phyloP scores from a whole-genome alignment of 768 basidiomycete species.

The Leccinum boreale region DNA sequence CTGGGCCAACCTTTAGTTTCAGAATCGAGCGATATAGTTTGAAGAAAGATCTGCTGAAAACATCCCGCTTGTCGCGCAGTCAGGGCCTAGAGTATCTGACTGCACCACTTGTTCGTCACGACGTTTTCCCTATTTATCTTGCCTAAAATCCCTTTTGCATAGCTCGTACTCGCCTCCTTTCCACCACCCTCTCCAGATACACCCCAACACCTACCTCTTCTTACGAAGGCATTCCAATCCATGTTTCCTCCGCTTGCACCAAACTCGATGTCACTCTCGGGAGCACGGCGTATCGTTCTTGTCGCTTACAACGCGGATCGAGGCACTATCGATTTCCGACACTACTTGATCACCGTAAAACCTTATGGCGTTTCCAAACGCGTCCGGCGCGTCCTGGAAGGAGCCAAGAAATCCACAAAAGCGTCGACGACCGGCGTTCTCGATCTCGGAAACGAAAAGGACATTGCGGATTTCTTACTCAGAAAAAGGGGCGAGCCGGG shows the following conservation, averaged over 20 bases:
- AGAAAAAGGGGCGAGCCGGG: conserved; percentile 60
- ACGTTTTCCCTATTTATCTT: background rate
- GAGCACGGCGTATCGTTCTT: conserved; percentile 91
- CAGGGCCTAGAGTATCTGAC: conserved; percentile 88
- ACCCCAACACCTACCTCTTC: conserved; percentile 81
- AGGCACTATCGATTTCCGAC: conserved; percentile 87
- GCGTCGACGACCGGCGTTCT: conserved; percentile 43
- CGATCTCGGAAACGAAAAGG: conserved; percentile 86
- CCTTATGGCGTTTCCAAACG: conserved; percentile 92
- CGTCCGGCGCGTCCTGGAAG: conserved; percentile 82
- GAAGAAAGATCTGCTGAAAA: conserved; percentile 75
- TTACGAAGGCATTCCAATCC: conserved; percentile 95
- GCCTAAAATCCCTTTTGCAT: background rate
- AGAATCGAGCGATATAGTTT: conserved; percentile 90
- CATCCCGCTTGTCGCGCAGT: conserved; percentile 63
- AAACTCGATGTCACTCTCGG: conserved; percentile 73
- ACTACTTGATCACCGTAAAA: conserved; percentile 93
- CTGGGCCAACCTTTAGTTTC: conserved; percentile 93
- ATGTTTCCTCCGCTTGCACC: conserved; percentile 93
- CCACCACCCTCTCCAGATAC: conserved; percentile 70
- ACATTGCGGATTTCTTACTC: conserved; percentile 93
- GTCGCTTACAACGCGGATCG: conserved; percentile 86
- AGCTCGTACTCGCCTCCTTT: conserved; percentile 89
- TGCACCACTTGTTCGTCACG: conserved; percentile 74
- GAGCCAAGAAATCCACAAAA: conserved; percentile 34